Evolutionary conservation across 441 rosid species (phyloP).

Genomic region (Corymbia calophylla): DNA sequence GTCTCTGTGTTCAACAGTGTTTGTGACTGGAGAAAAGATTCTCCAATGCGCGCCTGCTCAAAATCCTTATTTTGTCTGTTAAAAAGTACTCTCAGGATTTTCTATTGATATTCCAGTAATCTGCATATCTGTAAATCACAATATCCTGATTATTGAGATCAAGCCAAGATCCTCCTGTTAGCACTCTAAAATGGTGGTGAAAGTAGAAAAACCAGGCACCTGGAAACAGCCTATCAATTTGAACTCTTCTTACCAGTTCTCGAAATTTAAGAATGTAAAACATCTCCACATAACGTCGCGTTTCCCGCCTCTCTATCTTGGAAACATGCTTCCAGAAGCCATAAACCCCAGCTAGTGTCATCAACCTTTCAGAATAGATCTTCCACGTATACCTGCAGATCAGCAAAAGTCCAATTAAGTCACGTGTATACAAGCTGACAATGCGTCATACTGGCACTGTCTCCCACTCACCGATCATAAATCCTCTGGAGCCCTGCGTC

Average conservation of each 20-base stretch:
- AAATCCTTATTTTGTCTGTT: background rate
- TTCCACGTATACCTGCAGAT: slow-evolving; percentile 81
- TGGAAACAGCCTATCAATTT: background rate
- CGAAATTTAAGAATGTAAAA: slow-evolving; percentile 93
- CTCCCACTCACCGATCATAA: slow-evolving; percentile 41
- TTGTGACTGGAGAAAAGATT: background rate
- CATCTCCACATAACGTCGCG: slow-evolving; percentile 87
- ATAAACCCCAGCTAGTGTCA: slow-evolving; percentile 92
- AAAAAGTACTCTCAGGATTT: background rate
- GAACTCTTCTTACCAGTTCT: slow-evolving; percentile 49
- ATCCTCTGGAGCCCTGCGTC: slow-evolving; percentile 74
- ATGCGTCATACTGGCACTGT: background rate
- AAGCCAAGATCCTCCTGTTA: background rate
- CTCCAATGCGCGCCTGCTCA: background rate
- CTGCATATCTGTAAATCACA: background rate
- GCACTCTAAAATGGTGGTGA: background rate
- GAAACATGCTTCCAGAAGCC: slow-evolving; percentile 92
- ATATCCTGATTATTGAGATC: background rate
- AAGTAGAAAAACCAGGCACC: background rate
- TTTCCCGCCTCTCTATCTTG: slow-evolving; percentile 80
- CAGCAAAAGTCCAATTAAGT: background rate
- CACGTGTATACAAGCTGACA: background rate
- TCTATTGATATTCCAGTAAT: background rate
- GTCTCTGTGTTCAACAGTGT: background rate
- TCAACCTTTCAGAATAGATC: slow-evolving; percentile 79